A percentile compares a stretch with the other conserved stretches of the same genome.
These are phyloP conservation scores for Phialophora chinensis DNA, from an alignment of 2,329 filamentous ascomycete genomes.

Conservation along the genomic window DNA sequence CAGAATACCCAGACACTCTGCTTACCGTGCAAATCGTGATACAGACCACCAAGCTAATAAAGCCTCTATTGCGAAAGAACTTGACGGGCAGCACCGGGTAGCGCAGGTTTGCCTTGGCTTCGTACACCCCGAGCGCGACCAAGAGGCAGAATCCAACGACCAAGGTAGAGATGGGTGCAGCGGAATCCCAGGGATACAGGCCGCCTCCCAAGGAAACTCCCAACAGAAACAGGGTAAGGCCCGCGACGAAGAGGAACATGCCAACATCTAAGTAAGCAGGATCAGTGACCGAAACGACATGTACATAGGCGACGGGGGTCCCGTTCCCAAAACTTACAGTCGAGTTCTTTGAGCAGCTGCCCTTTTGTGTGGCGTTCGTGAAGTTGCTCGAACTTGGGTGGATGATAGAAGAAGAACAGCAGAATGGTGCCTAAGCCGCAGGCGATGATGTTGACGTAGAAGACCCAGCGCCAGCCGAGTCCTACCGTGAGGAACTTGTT, in stretches of 20 bases:
- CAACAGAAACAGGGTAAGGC: slow-evolving; percentile 5
- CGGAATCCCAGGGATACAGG: slow-evolving; percentile 5
- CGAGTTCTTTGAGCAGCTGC: neutral
- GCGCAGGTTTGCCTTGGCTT: slow-evolving; percentile 11
- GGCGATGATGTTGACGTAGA: neutral
- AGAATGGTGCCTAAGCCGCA: neutral
- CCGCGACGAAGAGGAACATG: slow-evolving; percentile 4
- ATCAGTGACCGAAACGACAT: too few species aligned
- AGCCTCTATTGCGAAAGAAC: slow-evolving; percentile 13
- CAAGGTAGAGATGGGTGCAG: neutral
- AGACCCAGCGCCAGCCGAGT: neutral
- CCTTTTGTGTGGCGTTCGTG: neutral
- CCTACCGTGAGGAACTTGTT: neutral
- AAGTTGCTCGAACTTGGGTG: slow-evolving; percentile 7
- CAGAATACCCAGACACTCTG: too few species aligned
- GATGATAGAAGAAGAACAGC: slow-evolving; percentile 4
- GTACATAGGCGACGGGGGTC: too few species aligned
- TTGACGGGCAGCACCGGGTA: slow-evolving; percentile 23
- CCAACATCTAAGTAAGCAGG: neutral
- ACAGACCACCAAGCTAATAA: slow-evolving; percentile 9
- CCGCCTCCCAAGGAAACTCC: slow-evolving; percentile 14
- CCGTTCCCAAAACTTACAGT: neutral
- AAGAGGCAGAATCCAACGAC: neutral
- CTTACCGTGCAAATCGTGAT: neutral
- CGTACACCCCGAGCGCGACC: slow-evolving; percentile 6